Percentiles rank a stretch among this genome's conserved stretches.
These are phyloP conservation scores for Didymella pomorum DNA, from an alignment of 2,329 filamentous ascomycete genomes.

Conservation along the genomic window DNA sequence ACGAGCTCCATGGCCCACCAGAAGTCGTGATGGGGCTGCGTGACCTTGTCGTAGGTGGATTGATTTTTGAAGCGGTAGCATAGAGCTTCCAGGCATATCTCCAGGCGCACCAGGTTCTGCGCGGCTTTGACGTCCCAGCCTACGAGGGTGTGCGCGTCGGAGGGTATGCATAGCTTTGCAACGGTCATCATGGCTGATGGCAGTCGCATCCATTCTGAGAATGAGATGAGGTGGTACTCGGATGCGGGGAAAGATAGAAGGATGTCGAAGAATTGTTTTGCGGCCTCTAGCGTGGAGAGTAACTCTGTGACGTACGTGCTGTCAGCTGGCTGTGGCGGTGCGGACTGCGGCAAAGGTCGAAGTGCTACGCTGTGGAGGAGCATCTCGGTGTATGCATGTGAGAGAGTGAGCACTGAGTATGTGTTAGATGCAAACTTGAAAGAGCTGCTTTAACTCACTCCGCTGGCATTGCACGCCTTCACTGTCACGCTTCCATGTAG, in stretches of 20 bases:
- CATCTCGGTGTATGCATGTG: conserved; percentile 40
- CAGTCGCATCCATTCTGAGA: conserved; percentile 46
- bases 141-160: conserved; percentile 27
- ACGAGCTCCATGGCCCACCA: conserved; percentile 44
- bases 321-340: conserved; percentile 6
- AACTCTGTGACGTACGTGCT: conserved; percentile 36
- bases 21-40: conserved; percentile 40
- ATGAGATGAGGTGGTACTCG: conserved; percentile 43
- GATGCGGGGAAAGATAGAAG: conserved; percentile 75
- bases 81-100: conserved; percentile 45
- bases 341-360: conserved; percentile 19
- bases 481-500: conserved; percentile 34
- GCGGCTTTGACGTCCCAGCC: conserved; percentile 46
- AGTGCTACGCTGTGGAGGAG: conserved; percentile 39
- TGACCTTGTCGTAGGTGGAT: conserved; percentile 35
- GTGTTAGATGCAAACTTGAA: not conserved
- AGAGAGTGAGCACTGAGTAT: conserved; percentile 37
- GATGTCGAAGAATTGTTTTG: conserved; percentile 71
- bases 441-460: conserved; percentile 21
- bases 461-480: conserved; percentile 25
- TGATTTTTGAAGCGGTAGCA: conserved; percentile 46
- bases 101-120: conserved; percentile 42
- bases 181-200: conserved; percentile 42
- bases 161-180: conserved; percentile 42
- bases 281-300: conserved; percentile 64